Conservation (phyloP, 2,329 filamentous ascomycete species). For the Xylaria hypoxylon region DNA sequence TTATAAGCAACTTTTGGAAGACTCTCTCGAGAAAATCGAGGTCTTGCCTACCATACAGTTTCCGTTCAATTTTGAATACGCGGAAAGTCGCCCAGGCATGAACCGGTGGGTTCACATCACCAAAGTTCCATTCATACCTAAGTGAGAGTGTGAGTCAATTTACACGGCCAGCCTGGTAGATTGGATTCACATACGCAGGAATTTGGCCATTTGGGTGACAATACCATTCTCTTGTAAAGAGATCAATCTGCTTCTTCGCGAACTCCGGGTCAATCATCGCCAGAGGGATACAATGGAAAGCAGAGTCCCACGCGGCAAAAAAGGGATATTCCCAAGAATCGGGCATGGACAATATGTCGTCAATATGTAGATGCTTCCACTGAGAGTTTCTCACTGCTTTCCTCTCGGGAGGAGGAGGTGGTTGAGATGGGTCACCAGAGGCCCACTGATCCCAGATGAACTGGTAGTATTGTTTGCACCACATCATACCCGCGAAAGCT, state of each 20-base stretch:
- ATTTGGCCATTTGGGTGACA: constrained; percentile 97
- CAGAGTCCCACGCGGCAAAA: constrained; percentile 96
- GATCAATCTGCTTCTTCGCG: constrained; percentile 95
- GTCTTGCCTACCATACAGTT: constrained; percentile 94
- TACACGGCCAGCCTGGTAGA: background rate
- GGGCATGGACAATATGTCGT: constrained; percentile 96
- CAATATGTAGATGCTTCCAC: constrained; percentile 95
- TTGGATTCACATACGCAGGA: constrained; percentile 72
- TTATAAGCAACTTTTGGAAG: constrained; percentile 94
- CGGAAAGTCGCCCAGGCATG: constrained; percentile 97
- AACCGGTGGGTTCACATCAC: constrained; percentile 95
- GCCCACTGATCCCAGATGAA: constrained; percentile 99
- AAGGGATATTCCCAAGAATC: constrained; percentile 99
- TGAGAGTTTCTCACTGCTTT: constrained; percentile 86
- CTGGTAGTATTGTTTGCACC: constrained; percentile 97
- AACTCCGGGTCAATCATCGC: constrained; percentile 99
- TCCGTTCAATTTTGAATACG: constrained; percentile 97
- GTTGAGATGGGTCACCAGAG: constrained; percentile 89
- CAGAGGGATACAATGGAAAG: constrained; percentile 94
- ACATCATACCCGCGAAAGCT: constrained; percentile 96
- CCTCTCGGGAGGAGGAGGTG: constrained; percentile 82
- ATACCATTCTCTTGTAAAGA: constrained; percentile 98
- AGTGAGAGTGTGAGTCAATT: constrained; percentile 9
- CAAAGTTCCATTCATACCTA: constrained; percentile 93
- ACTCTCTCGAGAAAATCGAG: constrained; percentile 95